These are phyloP conservation scores for Ormosia emarginata DNA, from an alignment of 306 rosid genomes.

Conservation along the genomic window DNA sequence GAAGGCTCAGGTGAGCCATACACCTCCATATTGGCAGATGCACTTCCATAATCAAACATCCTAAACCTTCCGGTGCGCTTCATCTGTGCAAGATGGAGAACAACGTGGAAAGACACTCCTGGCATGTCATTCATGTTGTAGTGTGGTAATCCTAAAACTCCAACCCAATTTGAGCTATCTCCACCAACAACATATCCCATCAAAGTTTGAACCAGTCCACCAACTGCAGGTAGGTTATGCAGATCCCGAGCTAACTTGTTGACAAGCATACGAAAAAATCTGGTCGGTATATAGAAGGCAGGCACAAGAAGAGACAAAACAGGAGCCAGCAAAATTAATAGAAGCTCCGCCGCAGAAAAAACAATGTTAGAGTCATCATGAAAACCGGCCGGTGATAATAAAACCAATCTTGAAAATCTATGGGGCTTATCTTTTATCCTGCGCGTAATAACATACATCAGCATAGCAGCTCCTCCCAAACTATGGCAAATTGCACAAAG, in stretches of 20 bases:
- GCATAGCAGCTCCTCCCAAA: conserved; percentile 85
- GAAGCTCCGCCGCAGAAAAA: conserved; percentile 49
- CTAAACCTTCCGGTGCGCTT: conserved; percentile 63
- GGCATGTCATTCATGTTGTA: conserved; percentile 99
- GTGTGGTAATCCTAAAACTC: conserved; percentile 81
- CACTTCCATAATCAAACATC: conserved; percentile 72
- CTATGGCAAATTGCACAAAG: conserved; percentile 86
- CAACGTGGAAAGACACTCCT: conserved; percentile 70
- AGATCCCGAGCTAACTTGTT: conserved; percentile 89
- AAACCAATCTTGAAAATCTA: conserved; percentile 76
- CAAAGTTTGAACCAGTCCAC: conserved; percentile 87
- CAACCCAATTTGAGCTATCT: conserved; percentile 98
- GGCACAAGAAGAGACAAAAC: conserved; percentile 65
- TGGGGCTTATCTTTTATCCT: conserved; percentile 73
- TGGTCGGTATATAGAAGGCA: conserved; percentile 83
- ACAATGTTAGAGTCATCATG: conserved; percentile 68
- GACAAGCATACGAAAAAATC: conserved; percentile 88
- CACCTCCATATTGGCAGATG: conserved; percentile 45
- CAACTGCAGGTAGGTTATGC: conserved; percentile 85
- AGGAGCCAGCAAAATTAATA: conserved; percentile 59
- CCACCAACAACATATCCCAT: conserved; percentile 89
- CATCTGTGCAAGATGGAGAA: conserved; percentile 86
- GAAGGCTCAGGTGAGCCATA: conserved; percentile 71
- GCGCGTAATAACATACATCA: conserved; percentile 67
- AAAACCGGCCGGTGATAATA: conserved; percentile 92